Conservation (phyloP, 805 yeast species). For the Kazachstania taianensis region DNA sequence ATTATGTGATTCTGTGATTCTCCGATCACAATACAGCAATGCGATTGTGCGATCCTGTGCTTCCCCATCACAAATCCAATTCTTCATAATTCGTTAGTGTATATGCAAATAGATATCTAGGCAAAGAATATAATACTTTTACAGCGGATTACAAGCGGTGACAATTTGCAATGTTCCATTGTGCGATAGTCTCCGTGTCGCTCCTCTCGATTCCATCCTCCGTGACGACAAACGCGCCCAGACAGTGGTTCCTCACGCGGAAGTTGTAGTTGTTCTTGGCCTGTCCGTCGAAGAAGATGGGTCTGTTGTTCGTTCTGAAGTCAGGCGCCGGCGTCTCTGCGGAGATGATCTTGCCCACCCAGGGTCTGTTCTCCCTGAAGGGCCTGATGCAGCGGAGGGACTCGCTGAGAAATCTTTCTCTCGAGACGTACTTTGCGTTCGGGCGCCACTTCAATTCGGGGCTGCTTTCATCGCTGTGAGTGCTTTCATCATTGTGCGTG, state of each 20-base stretch:
- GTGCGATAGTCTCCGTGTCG: too few relatives aligned
- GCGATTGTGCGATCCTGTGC: too few relatives aligned
- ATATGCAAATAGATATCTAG: too few relatives aligned
- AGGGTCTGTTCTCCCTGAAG: constrained; percentile 39
- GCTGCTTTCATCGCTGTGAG: constrained; percentile 1
- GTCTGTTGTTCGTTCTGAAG: constrained; percentile 19
- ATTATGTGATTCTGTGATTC: too few relatives aligned
- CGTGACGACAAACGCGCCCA: constrained; percentile 18
- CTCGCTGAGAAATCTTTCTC: constrained; percentile 38
- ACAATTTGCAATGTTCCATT: too few relatives aligned
- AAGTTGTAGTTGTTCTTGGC: neutral
- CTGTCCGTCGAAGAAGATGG: constrained; percentile 8
- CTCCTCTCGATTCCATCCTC: too few relatives aligned
- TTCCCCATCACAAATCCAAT: too few relatives aligned
- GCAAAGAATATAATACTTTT: too few relatives aligned
- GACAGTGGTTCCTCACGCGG: constrained; percentile 17
- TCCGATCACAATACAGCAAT: too few relatives aligned
- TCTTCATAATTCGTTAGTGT: too few relatives aligned
- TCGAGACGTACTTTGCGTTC: constrained; percentile 27
- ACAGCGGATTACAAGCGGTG: too few relatives aligned
- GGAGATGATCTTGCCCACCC: constrained; percentile 41
- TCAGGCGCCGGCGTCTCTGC: constrained; percentile 21
- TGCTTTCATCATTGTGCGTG: constrained; percentile 4
- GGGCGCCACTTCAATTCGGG: constrained; percentile 41
- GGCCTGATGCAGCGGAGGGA: constrained; percentile 50